Evolutionary conservation across 2,329 filamentous ascomycete genomes (phyloP), one percentile per base, ranked within the genome.

Genomic region (Phoma sp.): DNA sequence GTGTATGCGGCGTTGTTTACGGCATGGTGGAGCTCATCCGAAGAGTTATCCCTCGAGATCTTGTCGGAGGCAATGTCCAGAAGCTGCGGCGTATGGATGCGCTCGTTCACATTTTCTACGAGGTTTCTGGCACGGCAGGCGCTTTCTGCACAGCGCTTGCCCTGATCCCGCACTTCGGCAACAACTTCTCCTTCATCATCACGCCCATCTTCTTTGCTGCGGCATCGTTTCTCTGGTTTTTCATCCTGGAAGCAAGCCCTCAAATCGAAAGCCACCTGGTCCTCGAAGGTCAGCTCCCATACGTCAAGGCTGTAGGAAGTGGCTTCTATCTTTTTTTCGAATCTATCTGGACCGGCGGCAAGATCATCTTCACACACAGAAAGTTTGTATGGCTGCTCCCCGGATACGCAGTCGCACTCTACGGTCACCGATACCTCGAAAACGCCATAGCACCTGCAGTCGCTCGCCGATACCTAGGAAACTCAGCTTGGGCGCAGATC

Each of bases 1-100:
- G 65, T 23, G 61, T 68, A 28, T 67, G 62, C 29, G 65, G 65
- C 56, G 56, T 68, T 30, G 65, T 66, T 3, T 68, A 70, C 33
- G 80, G 80, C 32, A 82, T 83, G 80, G 78, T 82, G 11, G 80
- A 83, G 64, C 71, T 82, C 23, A 81, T 82, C 49, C 76, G 80
- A 12, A 71, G 79, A 29, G 78, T 82, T 37, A 82, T 83, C 32
- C 80, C 81, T 2, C 69, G 80, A 30, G 80, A 83, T 53, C 79
- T 83, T 28, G 80, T 82, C 1, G 80, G 80, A 18, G 80, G 80
- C 29, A 76, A 82, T 52, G 73, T 82, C 1, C 76, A 80, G 39
- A 83, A 82, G 59, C 69, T 83, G 14, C 74, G 78, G 40, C 76
- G 75, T 26, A 78, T 82, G 76, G 80, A 72, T 60, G 75, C 78